Evolutionary conservation across 176 grass and related monocot species (phyloP), one percentile per base, ranked within the genome.

Genomic region (Carex cristatella): DNA sequence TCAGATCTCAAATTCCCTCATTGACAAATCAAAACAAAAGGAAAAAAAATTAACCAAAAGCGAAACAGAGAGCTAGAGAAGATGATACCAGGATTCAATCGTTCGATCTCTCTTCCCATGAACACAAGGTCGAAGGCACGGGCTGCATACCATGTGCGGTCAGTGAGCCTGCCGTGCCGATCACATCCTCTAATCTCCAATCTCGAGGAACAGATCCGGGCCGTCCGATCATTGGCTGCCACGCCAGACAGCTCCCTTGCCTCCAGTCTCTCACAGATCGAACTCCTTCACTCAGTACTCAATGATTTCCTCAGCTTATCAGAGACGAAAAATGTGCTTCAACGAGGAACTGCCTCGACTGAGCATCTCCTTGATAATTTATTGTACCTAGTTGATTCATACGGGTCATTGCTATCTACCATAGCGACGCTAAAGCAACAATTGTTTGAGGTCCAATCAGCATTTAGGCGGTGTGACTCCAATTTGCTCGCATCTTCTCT

Each of bases 91-190:
- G 84, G 28, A 85, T 91, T 94, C 62, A 89, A 85, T 0, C 87
- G 91, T 33, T 93, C 91, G 19, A 93, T 93, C 84, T 90, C 91
- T 13, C 89, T 93, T 81, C 88, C 91, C 0, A 27, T 90, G 5
- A 93, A 84, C 37, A 61, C 91, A 23, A 48, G n/a, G 7, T 46
- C 88, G 2, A 81, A 83, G 5, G 27, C 32, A 12, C 58, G 40
- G 0, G 81, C 12, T 2, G 5, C 44, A 2, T 69, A 69, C 62
- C 92, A 94, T 65, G 87, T 89, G n/a, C 79, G 89, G 4, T 94
- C 87, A 0, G 85, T 88, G 5, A 94, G 92, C 63, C 85, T 94
- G 40, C 89, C 89, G n/a, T 87, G 84, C 63, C 83, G 86, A 30
- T 38, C 51, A 31, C 87, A 94, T 71, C 92, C 92, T 57, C 51